A percentile compares a stretch with the other conserved stretches of the same genome.
Conservation (phyloP, 2,329 filamentous ascomycete genomes). For the Emergomyces orientalis region DNA sequence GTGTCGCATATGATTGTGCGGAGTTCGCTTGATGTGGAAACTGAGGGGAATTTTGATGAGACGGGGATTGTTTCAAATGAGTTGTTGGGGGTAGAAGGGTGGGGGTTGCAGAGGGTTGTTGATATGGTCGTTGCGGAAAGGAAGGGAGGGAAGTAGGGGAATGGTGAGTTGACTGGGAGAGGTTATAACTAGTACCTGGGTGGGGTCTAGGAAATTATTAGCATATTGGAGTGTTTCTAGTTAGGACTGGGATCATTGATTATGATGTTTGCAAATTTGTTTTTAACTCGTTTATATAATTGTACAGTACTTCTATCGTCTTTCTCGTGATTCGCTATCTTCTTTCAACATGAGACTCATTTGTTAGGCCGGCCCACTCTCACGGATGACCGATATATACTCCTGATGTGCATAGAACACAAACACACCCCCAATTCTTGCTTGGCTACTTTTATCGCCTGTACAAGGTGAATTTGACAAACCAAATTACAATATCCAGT, state of each 20-base stretch:
- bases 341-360: background rate
- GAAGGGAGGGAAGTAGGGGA: background rate
- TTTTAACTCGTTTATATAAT: too few species aligned
- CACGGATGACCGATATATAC: too few species aligned
- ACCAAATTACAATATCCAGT: background rate
- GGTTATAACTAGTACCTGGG: background rate
- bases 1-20: conserved; percentile 9
- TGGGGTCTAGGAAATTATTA: too few species aligned
- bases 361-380: background rate
- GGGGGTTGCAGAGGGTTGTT: conserved; percentile 3
- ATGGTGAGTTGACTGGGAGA: background rate
- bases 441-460: background rate
- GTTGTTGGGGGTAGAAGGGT: conserved; percentile 7
- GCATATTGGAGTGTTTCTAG: too few species aligned
- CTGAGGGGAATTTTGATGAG: conserved; percentile 14
- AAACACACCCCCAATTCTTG: background rate
- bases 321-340: background rate
- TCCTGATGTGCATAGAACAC: background rate
- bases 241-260: too few species aligned
- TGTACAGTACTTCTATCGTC: too few species aligned
- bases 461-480: background rate
- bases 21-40: conserved; percentile 8
- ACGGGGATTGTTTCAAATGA: conserved; percentile 11
- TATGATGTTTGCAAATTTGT: too few species aligned
- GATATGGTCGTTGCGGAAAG: conserved; percentile 1